Evolutionary conservation across 148 eudicot species (phyloP).

Genomic region (Spergularia bocconei): DNA sequence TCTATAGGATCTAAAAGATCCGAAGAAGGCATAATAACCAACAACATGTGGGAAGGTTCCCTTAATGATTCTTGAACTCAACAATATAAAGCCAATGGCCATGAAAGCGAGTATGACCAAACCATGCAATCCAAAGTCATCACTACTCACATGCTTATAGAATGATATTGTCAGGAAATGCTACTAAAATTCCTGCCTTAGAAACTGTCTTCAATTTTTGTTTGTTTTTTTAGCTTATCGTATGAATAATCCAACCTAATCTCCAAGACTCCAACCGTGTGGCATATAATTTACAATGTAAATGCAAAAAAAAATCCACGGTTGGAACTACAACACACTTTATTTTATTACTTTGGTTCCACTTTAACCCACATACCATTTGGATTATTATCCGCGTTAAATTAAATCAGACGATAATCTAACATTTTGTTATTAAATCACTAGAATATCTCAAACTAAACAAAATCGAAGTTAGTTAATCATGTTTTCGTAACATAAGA

Average conservation of each 20-base stretch:
- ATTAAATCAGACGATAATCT: no score
- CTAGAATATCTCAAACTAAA: no score
- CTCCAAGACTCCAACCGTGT: constrained; percentile 11
- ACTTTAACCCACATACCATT: no score
- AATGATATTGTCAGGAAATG: constrained; percentile 11
- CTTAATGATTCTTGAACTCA: background rate
- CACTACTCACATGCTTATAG: constrained; percentile 24
- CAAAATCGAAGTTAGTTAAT: no score
- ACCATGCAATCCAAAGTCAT: constrained; percentile 17
- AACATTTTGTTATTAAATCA: no score
- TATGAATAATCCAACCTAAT: constrained; percentile 18
- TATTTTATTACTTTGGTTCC: no score
- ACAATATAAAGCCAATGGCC: background rate
- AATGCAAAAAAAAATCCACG: constrained; percentile 12
- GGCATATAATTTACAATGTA: background rate
- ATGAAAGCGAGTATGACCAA: background rate
- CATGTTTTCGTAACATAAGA: no score
- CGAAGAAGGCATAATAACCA: background rate
- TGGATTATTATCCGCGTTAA: no score
- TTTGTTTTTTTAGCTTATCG: no score
- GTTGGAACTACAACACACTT: constrained; percentile 1
- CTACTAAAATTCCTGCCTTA: constrained; percentile 1
- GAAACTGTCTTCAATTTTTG: background rate
- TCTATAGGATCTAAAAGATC: no score
- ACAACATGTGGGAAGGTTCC: constrained; percentile 11